Conservation (phyloP, 2,329 filamentous ascomycete genomes). For the Decorospora gaudefroyi region DNA sequence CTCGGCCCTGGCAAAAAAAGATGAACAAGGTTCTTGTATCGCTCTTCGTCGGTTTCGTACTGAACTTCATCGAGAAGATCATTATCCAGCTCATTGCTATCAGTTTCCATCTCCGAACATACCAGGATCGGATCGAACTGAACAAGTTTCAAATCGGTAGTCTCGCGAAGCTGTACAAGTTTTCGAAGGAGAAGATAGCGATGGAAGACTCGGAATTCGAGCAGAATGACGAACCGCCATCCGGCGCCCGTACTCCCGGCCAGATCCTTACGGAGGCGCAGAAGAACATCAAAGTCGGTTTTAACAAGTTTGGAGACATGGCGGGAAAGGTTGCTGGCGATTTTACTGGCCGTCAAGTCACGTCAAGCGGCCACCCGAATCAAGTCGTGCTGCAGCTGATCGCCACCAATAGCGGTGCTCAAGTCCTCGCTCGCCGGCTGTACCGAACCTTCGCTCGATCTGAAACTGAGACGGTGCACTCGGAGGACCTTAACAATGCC, state of each 20-base stretch:
- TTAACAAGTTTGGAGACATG: slow-evolving; percentile 81
- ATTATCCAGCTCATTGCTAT: slow-evolving; percentile 94
- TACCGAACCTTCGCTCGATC: slow-evolving; percentile 83
- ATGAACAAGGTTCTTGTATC: slow-evolving; percentile 86
- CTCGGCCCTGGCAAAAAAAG: slow-evolving; percentile 71
- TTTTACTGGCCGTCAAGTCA: slow-evolving; percentile 75
- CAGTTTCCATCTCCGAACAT: slow-evolving; percentile 88
- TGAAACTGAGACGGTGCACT: slow-evolving; percentile 73
- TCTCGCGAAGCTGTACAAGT: slow-evolving; percentile 66
- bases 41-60: slow-evolving; percentile 74
- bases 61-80: slow-evolving; percentile 91
- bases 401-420: slow-evolving; percentile 71
- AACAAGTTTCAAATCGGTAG: slow-evolving; percentile 87
- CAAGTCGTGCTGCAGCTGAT: slow-evolving; percentile 83
- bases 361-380: slow-evolving; percentile 74
- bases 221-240: slow-evolving; percentile 55
- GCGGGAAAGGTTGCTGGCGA: slow-evolving; percentile 87
- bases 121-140: slow-evolving; percentile 85
- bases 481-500: slow-evolving; percentile 76
- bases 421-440: slow-evolving; percentile 82
- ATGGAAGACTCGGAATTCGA: slow-evolving; percentile 79
- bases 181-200: slow-evolving; percentile 65
- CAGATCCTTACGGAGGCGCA: slow-evolving; percentile 69
- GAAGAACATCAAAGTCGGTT: slow-evolving; percentile 73
- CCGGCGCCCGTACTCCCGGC: slow-evolving; percentile 75